Conservation (phyloP, 345 rosid species). For the Erodium maritimum region DNA sequence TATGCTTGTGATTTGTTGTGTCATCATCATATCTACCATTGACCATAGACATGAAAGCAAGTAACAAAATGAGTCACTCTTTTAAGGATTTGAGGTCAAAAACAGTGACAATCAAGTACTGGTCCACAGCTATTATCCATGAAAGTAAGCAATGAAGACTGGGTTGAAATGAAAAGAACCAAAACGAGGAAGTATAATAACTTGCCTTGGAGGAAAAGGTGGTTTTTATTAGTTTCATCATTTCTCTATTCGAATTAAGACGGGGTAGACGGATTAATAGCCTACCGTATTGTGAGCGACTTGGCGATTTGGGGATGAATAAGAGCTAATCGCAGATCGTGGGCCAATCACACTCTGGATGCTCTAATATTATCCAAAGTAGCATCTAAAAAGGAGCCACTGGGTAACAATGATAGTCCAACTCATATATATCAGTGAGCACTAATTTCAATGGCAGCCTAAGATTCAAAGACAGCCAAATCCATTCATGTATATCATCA, state of each 20-base stretch:
- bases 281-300: too few species aligned
- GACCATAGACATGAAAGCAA: slow-evolving; percentile 4
- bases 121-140: not conserved
- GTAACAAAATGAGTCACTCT: not conserved
- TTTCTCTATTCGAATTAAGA: too few species aligned
- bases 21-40: slow-evolving; percentile 7
- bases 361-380: not conserved
- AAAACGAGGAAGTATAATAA: not conserved
- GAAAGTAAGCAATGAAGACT: not conserved
- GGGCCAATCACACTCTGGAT: too few species aligned
- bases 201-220: too few species aligned
- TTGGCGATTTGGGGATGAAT: too few species aligned
- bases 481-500: not conserved
- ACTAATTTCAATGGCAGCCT: not conserved
- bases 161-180: not conserved
- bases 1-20: slow-evolving; percentile 1
- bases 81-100: not conserved
- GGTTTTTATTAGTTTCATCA: too few species aligned
- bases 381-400: not conserved
- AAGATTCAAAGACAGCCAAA: not conserved
- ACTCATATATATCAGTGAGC: not conserved
- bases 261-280: too few species aligned
- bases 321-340: too few species aligned
- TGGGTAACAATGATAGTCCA: not conserved
- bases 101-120: not conserved